These are phyloP conservation scores for Fusarium sp. DNA, from an alignment of 2,329 filamentous ascomycete genomes.

Conservation along the genomic window DNA sequence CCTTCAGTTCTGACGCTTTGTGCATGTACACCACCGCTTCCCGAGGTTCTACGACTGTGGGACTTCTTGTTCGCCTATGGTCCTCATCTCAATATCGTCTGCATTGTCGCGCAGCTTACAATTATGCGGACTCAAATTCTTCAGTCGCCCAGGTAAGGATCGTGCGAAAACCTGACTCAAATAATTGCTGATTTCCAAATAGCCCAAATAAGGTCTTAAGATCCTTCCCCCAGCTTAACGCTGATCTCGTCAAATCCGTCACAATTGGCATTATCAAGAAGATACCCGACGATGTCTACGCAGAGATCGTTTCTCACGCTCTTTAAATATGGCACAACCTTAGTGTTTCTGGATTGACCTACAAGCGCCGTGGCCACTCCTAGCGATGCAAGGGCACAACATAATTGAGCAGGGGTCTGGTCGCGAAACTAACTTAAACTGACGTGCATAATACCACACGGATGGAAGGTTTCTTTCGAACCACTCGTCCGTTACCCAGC, in stretches of 20 bases:
- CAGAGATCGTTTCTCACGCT: constrained; percentile 88
- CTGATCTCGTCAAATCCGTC: constrained; percentile 83
- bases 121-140: constrained; percentile 87
- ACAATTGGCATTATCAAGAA: constrained; percentile 88
- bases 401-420: constrained; percentile 21
- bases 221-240: constrained; percentile 85
- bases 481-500: constrained; percentile 3
- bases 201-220: constrained; percentile 94
- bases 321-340: constrained; percentile 58
- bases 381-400: constrained; percentile 5
- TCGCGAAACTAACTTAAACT: constrained; percentile 3
- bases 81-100: constrained; percentile 92
- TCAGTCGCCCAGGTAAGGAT: constrained; percentile 78
- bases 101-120: constrained; percentile 94
- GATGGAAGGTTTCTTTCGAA: constrained; percentile 27
- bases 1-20: constrained; percentile 94
- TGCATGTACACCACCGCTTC: constrained; percentile 93
- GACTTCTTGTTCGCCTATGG: constrained; percentile 98
- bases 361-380: not conserved
- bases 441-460: constrained; percentile 25
- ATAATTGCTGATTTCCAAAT: constrained; percentile 38
- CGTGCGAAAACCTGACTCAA: not conserved
- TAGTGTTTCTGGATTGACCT: not conserved
- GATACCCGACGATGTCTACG: constrained; percentile 90
- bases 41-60: constrained; percentile 93